Evolutionary conservation across 441 rosid genomes (phyloP), one percentile per base, ranked within the genome.

Genomic region (Gossypium laxum): DNA sequence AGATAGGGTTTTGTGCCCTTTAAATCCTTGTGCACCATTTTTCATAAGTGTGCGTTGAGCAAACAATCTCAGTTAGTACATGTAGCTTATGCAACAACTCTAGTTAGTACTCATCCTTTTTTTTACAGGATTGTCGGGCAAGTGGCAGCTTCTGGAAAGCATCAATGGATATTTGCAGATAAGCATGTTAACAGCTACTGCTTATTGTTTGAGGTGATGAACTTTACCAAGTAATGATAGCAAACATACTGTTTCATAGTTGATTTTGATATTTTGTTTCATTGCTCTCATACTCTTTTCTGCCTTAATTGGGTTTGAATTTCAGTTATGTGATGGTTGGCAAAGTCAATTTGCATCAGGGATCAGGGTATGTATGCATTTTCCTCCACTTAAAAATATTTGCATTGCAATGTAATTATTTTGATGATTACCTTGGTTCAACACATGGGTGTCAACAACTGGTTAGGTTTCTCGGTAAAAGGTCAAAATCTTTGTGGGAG

Each of bases 281-380:
- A 32, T 48, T 41, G 28, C 28, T 72, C 59, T 74, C 22, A 57
- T 65, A 18, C 15, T 66, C 5, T 62, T 64, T 66, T 18, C 24
- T 41, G 41, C 21, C 61, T 48, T 64, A 34, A 21, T 45, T 52
- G 52, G 75, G 62, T 63, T 67, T 64, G 54, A 61, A 26, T 79
- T 77, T 76, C 91, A 93, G 97, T 80, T 85, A 70, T 83, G 77
- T 47, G 90, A 93, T 80, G 86, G 84, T 58, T 93, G 94, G 98
- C 87, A 82, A 81, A 82, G 80, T 78, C 98, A 91, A 64, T 82
- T 87, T 79, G 85, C 81, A 51, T 88, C 94, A 71, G 97, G 97
- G 71, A 83, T 93, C 62, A 87, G 75, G 94, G 98, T 93, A 83
- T 69, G 80, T 47, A 7, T 73, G 38, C 30, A 11, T 69, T 64